These are phyloP conservation scores for barley (Hordeum vulgare) DNA, from an alignment of 176 grass and related monocot genomes.

Conservation along the genomic window MorexV3_pseudomolecules_assembly NC_058520.1:210550414-210550913, in stretches of 20 bases:
- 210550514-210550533: background rate
- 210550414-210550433: background rate
- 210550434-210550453: background rate
- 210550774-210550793: too few relatives aligned
- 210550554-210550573: background rate
- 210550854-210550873: background rate
- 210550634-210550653: too few relatives aligned
- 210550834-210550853: background rate
- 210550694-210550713: too few relatives aligned
- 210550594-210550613: background rate
- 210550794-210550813: too few relatives aligned
- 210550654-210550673: too few relatives aligned
- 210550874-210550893: background rate
- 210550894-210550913: conserved; percentile 24
- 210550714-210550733: too few relatives aligned
- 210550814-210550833: too few relatives aligned
- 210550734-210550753: too few relatives aligned
- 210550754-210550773: too few relatives aligned
- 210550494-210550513: background rate
- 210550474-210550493: conserved; percentile 3
- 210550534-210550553: background rate
- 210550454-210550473: background rate
- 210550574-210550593: background rate
- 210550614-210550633: background rate
- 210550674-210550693: too few relatives aligned